phyloP scores from a whole-genome alignment of 2,329 filamentous ascomycete species.

The Ophiostoma sp. region DNA sequence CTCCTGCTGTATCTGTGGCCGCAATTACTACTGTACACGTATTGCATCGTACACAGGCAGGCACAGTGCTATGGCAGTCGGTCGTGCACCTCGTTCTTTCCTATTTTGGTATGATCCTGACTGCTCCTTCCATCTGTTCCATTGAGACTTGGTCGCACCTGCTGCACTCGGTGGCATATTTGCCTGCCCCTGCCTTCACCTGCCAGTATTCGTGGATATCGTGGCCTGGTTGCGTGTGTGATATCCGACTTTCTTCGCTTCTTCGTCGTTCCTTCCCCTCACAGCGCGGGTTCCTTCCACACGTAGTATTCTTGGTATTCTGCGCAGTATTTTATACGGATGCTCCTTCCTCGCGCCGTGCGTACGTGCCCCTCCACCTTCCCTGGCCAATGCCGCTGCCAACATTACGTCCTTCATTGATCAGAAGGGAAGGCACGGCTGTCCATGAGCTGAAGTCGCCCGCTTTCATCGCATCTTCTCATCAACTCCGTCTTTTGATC shows the following conservation, averaged over 20 bases:
- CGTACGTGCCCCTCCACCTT: background rate
- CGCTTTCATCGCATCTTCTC: background rate
- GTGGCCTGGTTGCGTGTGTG: background rate
- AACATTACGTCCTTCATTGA: background rate
- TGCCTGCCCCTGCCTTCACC: background rate
- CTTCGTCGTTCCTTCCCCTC: background rate
- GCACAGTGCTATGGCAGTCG: background rate
- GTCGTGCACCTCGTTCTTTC: constrained; percentile 1
- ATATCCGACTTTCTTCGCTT: background rate
- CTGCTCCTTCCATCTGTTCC: background rate
- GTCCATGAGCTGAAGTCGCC: background rate
- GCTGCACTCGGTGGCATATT: no score
- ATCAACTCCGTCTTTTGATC: background rate
- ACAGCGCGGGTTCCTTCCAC: background rate
- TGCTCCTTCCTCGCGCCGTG: constrained; percentile 5
- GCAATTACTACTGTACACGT: background rate
- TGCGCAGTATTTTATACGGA: background rate
- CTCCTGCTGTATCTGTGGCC: background rate
- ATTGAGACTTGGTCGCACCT: background rate
- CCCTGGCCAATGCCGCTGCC: background rate
- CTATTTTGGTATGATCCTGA: background rate
- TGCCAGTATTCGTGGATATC: background rate
- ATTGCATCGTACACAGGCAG: background rate
- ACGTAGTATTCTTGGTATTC: background rate
- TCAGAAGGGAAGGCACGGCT: background rate